These are phyloP conservation scores for Henningerozyma blattae DNA, from an alignment of 805 yeast genomes.

Conservation along the genomic window DNA sequence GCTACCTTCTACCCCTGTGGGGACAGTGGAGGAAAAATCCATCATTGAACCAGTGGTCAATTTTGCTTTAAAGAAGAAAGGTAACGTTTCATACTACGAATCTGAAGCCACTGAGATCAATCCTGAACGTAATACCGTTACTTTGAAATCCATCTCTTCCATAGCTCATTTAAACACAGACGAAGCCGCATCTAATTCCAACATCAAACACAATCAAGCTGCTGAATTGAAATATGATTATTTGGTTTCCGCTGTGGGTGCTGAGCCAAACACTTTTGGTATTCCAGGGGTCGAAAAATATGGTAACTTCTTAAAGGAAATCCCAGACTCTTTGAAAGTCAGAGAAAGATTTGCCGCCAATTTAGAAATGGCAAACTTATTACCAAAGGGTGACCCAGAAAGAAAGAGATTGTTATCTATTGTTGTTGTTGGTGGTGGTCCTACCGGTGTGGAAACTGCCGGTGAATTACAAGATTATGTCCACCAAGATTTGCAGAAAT, in stretches of 20 bases:
- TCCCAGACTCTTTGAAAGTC: constrained; percentile 72
- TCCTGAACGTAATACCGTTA: constrained; percentile 56
- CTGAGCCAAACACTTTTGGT: constrained; percentile 87
- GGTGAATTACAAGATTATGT: constrained; percentile 94
- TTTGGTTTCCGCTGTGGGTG: constrained; percentile 85
- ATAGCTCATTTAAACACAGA: constrained; percentile 19
- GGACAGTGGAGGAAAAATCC: constrained; percentile 80
- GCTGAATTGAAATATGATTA: constrained; percentile 59
- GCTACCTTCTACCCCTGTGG: constrained; percentile 88
- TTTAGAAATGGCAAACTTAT: constrained; percentile 76
- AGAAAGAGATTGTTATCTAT: constrained; percentile 76
- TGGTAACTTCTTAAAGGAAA: constrained; percentile 81
- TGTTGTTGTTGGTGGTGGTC: constrained; percentile 96
- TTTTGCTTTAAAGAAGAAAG: constrained; percentile 67
- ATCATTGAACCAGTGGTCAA: constrained; percentile 89
- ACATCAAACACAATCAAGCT: constrained; percentile 28
- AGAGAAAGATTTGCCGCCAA: constrained; percentile 75
- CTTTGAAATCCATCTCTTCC: constrained; percentile 37
- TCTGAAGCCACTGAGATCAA: constrained; percentile 84
- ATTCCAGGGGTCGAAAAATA: constrained; percentile 82
- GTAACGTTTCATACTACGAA: constrained; percentile 74
- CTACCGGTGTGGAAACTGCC: constrained; percentile 95
- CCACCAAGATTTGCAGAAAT: constrained; percentile 76
- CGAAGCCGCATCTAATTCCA: constrained; percentile 21
- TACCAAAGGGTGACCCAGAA: constrained; percentile 68